A percentile compares a stretch with the other conserved stretches of the same genome.
These are phyloP conservation scores for Eutypella sp. DNA, from an alignment of 2,329 filamentous ascomycete genomes.

Conservation along the genomic window DNA sequence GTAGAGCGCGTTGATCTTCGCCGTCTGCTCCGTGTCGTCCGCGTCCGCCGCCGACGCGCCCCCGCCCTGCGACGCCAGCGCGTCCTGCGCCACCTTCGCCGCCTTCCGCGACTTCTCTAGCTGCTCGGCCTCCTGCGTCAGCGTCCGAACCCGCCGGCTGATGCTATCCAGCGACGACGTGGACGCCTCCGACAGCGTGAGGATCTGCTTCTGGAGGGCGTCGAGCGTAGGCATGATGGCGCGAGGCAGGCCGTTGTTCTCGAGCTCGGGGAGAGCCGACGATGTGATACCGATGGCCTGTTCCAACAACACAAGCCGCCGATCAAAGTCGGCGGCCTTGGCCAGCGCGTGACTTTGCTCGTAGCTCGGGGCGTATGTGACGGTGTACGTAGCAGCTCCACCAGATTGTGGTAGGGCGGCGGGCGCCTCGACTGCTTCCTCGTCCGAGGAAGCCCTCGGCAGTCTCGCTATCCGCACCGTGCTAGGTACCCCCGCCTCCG, in stretches of 20 bases:
- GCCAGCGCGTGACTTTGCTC: conserved; percentile 67
- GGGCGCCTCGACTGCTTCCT: conserved; percentile 12
- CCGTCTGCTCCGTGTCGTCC: conserved; percentile 63
- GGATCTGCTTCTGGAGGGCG: conserved; percentile 74
- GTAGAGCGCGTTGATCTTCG: conserved; percentile 90
- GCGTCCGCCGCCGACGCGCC: conserved; percentile 32
- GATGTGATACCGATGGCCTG: conserved; percentile 73
- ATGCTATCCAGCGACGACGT: conserved; percentile 69
- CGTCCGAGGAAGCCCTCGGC: conserved; percentile 17
- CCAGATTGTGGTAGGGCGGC: conserved; percentile 15
- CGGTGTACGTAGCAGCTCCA: conserved; percentile 54
- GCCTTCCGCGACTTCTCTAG: conserved; percentile 61
- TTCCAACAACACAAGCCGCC: conserved; percentile 73
- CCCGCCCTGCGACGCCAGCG: conserved; percentile 43
- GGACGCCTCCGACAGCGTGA: conserved; percentile 66
- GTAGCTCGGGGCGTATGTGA: conserved; percentile 60
- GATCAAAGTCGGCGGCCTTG: conserved; percentile 83
- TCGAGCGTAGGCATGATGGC: conserved; percentile 81
- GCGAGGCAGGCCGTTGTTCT: conserved; percentile 49
- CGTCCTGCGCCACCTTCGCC: conserved; percentile 58
- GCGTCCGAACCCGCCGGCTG: conserved; percentile 62
- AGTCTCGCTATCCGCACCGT: conserved; percentile 17
- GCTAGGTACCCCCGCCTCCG: conserved; percentile 21
- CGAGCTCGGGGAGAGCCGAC: conserved; percentile 59
- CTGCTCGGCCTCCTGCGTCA: conserved; percentile 68